Evolutionary conservation across 2,329 filamentous ascomycete genomes (phyloP), one percentile per base, ranked within the genome.

Genomic region (Epichloe elymi): DNA sequence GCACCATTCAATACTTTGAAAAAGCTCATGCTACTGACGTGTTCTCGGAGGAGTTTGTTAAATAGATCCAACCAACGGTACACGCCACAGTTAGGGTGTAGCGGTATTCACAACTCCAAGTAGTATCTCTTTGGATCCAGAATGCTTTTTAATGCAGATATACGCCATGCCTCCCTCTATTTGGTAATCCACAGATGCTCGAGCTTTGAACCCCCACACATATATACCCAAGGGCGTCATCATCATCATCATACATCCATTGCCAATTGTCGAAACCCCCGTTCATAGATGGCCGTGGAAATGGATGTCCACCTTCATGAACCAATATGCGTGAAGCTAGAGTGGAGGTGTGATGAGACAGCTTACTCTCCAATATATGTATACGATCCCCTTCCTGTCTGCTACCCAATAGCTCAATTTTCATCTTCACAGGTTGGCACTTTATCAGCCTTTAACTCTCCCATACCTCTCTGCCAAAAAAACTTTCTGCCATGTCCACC

Each of bases 401-500:
- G 6, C 20, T 7, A 14, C 20, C 12, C 19, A 7, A 23, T 14
- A 30, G n/a, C 23, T 7, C 45, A 46, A 15, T 20, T 30, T 38
- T n/a, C 26, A 14, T 30, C 4, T 14, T 26, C 12, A 33, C 15
- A 6, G 7, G 15, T 17, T 17, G 30, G 8, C n/a, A 20, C 11
- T 20, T 7, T 12, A 15, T n/a, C 20, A 12, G 12, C 30, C 14
- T 57, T 60, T 50, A 63, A 58, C 65, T 66, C 62, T 75, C 73
- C 67, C 69, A 73, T 61, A 78, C 75, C 55, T 74, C 70, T 39
- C 80, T 76, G 23, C 73, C 78, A 59, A 80, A 75, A 66, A 85
- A 91, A 50, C 83, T 75, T 57, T 85, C 82, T 2, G 85, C 82
- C 64, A 90, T 71, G 57, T 90, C 84, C 53, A 89, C 74, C 66